Evolutionary conservation across 2,329 filamentous ascomycete genomes (phyloP), one percentile per base, ranked within the genome.

Genomic region (Fulvia fulva): DNA sequence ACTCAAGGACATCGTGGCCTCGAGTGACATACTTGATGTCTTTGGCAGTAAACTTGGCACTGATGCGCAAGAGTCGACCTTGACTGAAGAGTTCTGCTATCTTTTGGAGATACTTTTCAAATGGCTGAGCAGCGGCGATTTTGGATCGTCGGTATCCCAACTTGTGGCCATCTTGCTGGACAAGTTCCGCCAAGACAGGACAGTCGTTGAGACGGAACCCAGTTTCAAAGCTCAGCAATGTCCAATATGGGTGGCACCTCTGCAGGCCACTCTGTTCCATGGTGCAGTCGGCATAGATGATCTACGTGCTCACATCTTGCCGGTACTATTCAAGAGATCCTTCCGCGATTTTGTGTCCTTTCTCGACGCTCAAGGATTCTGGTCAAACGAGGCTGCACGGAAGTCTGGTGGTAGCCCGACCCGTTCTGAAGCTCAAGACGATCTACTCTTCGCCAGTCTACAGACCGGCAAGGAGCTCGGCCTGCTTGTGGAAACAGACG

Each of bases 401-500:
- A 19, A 14, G 4, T 11, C 11, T 19, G 12, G 8, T 16, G 22
- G 7, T 2, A 5, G 23, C 3, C 8, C 7, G 47, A 21, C 23
- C 2, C 23, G 25, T 3, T 16, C 26, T 21, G 47, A 50, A 19
- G 23, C 21, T 65, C n/a, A 65, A 32, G 16, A 64, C 59, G 64
- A 60, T n/a, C 56, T 72, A 9, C 59, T 72, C 2, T 69, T 61
- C 55, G 74, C 75, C 23, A 71, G 75, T 1, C 67, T 80, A 14
- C 74, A 77, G 52, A 71, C 74, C 25, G 77, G 77, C 5, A 80
- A 80, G 64, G 77, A 78, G 46, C 60, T 77, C n/a, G 77, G 76
- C 0, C 67, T 80, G 12, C 63, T 80, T 19, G 67, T 71, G 19
- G 77, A 79, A 49, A 68, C 68, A 1, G 65, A 68, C 2, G 52